These are phyloP conservation scores for Rhizopus sp. DNA, from an alignment of 371 early-diverging fungal species.

Conservation along the genomic window DNA sequence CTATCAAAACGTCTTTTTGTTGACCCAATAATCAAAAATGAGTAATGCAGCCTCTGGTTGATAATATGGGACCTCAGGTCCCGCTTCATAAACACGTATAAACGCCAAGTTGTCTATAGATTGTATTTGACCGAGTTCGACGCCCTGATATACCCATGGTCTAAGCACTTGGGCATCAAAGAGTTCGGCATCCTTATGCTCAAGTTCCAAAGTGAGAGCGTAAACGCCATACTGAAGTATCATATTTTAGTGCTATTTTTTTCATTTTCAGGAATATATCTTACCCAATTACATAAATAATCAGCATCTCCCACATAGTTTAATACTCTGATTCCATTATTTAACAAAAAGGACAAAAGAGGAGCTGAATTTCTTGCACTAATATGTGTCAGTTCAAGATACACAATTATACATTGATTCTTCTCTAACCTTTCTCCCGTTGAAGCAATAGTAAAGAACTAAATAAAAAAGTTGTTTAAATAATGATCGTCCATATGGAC, in stretches of 20 bases:
- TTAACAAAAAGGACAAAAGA: constrained; percentile 56
- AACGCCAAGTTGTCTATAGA: constrained; percentile 70
- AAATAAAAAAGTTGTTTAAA: not conserved
- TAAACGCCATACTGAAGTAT: constrained; percentile 68
- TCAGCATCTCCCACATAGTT: constrained; percentile 91
- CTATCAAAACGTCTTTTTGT: not conserved
- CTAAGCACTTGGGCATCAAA: constrained; percentile 41
- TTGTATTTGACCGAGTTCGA: constrained; percentile 70
- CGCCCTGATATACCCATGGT: constrained; percentile 32
- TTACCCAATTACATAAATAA: constrained; percentile 89
- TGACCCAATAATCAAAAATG: constrained; percentile 66
- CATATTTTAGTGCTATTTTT: not conserved
- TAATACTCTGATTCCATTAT: constrained; percentile 71
- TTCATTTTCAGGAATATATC: not conserved
- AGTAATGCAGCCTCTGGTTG: constrained; percentile 53
- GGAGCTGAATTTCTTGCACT: constrained; percentile 11
- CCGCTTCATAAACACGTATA: constrained; percentile 84
- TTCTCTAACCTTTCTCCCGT: constrained; percentile 12
- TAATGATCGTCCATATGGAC: not conserved
- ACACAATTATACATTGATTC: not conserved
- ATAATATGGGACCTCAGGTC: constrained; percentile 85
- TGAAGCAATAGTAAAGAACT: constrained; percentile 11
- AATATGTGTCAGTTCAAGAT: not conserved
- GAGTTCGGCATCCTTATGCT: constrained; percentile 75
- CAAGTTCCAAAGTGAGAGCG: constrained; percentile 80